phyloP scores from a whole-genome alignment of 2,329 filamentous ascomycete genomes.

The Colletotrichum liaoningense region DNA sequence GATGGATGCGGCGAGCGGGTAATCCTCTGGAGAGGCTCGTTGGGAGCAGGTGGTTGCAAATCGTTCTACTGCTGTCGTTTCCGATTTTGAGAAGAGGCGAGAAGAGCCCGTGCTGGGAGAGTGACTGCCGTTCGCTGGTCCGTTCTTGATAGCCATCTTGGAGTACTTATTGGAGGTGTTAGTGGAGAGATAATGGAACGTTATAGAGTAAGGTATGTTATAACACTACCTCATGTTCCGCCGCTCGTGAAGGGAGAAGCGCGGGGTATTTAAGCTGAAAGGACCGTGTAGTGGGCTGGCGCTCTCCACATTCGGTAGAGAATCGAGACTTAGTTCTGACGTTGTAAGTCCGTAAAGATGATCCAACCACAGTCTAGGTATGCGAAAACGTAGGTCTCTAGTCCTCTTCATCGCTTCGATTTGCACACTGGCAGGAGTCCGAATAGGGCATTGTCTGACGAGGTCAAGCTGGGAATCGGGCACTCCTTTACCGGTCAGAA shows the following conservation, averaged over 20 bases:
- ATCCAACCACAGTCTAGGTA: too few relatives aligned
- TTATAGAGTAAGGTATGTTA: background rate
- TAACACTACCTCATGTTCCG: background rate
- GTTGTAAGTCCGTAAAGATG: background rate
- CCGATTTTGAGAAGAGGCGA: constrained; percentile 41
- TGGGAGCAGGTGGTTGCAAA: constrained; percentile 59
- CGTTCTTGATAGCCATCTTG: constrained; percentile 10
- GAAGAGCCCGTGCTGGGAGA: background rate
- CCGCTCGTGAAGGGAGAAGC: background rate
- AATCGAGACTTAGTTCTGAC: background rate
- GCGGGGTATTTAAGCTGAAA: constrained; percentile 16
- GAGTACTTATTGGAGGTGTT: background rate
- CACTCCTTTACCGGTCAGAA: constrained; percentile 2
- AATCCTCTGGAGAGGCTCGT: constrained; percentile 48
- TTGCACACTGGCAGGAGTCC: background rate
- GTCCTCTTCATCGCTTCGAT: background rate
- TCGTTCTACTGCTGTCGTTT: constrained; percentile 51
- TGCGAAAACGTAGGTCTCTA: too few relatives aligned
- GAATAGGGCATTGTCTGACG: constrained; percentile 10
- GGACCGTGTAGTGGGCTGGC: background rate
- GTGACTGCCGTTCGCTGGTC: background rate
- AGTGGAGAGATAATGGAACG: background rate
- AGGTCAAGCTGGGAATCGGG: background rate
- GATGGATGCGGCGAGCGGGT: constrained; percentile 59
- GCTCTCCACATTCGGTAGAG: constrained; percentile 1